Base-by-base conservation (phyloP, 495 filamentous ascomycete genomes). In the Podospora pseudopauciseta region DNA sequence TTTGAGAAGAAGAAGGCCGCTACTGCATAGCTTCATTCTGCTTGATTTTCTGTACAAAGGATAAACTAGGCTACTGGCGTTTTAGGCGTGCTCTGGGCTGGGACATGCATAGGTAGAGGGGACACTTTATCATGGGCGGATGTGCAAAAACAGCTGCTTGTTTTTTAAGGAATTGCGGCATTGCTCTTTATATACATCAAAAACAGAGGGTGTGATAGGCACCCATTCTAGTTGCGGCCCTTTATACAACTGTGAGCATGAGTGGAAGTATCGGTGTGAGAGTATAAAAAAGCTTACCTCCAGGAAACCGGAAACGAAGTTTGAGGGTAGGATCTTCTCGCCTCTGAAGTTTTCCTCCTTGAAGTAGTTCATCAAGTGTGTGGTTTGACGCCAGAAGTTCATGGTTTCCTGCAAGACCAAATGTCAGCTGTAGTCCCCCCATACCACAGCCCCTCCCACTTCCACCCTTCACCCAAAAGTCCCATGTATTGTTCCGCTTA, bases 371-470 rank as follows among this genome's bases (percentile, higher is more conserved):
- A 99, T 91, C 71, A 99, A 87, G 77, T 99, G 95, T 60, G 91
- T 90, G 64, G 94, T 85, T 82, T 98, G 96, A 82, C 97, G 97
- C 95, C 96, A 99, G 87, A 90, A 99, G 81, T 98, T 99, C 83
- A 98, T 86, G 49, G 93, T 98, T 87, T 99, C 95, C 93, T 97
- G 69, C 64, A 16, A 30, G n/a, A 66, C 7, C 34, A 30, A 23
- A 20, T 58, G 65, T 73, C 44, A 74, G 72, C 56, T 62, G 16
- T 2, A 20, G 30, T 49, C 15, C 60, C 49, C 27, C 28, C 32
- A 34, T 20, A 13, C 63, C 57, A 16, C 62, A 63, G 23, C 23
- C 19, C 3, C 57, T 44, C 53, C 28, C 54, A 27, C 5, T 27
- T 49, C 13, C 18, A 3, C 60, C 5, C 5, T 44, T 32, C 9